Evolutionary conservation across 768 basidiomycete genomes (phyloP).

Genomic region (Terana coerulea): DNA sequence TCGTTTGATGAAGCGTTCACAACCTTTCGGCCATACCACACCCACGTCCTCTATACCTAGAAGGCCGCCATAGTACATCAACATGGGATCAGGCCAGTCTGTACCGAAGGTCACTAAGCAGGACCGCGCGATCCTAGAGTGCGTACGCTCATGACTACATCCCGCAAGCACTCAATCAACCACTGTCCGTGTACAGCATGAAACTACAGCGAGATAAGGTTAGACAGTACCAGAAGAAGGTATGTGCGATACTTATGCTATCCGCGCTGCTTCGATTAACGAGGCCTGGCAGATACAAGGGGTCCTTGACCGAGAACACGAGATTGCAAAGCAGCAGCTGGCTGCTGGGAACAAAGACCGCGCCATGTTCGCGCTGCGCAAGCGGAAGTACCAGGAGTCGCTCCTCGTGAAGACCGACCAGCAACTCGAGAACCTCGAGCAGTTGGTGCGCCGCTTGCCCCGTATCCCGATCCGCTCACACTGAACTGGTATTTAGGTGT

Average conservation of each 20-base stretch:
- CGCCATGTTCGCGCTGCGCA: conserved; percentile 82
- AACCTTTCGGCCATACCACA: no score
- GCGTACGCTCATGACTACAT: conserved; percentile 30
- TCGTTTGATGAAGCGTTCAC: no score
- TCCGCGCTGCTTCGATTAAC: neutral
- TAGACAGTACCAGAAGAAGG: conserved; percentile 93
- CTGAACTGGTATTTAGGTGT: conserved; percentile 54
- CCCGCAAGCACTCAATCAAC: neutral
- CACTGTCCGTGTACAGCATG: conserved; percentile 49
- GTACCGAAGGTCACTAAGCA: conserved; percentile 87
- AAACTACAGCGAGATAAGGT: conserved; percentile 96
- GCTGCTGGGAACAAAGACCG: conserved; percentile 80
- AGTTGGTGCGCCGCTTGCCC: conserved; percentile 54
- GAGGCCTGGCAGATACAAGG: conserved; percentile 64
- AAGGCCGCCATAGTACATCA: no score
- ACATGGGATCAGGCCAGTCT: conserved; percentile 72
- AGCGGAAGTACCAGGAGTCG: conserved; percentile 91
- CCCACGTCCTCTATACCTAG: no score
- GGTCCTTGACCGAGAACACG: conserved; percentile 82
- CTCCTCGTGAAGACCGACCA: conserved; percentile 84
- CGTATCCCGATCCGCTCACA: neutral
- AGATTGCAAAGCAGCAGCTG: conserved; percentile 83
- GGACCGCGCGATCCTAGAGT: conserved; percentile 96
- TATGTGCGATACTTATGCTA: conserved; percentile 25
- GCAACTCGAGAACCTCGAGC: conserved; percentile 86